Evolutionary conservation across 176 grass and related monocot genomes (phyloP), one percentile per base, ranked within the genome.

Genomic region (Cenchrus purpureus): DNA sequence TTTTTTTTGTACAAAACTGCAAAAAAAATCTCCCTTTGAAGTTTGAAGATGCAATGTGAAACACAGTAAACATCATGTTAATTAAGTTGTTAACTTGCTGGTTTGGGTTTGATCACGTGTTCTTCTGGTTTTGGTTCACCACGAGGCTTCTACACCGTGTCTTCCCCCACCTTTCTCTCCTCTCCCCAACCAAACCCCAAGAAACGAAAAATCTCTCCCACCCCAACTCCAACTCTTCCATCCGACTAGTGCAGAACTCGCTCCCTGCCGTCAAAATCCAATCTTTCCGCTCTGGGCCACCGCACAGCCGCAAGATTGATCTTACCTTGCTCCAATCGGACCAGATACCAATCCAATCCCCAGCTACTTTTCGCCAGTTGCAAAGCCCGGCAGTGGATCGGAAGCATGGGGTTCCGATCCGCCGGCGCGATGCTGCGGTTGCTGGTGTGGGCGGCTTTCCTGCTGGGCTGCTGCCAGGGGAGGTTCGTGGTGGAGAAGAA

Each of bases 401-500:
- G 37, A 9, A 61, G 58, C 58, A 61, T 61, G 20, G 58, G 20
- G 71, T 80, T 55, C 76, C 75, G 62, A 48, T 78, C 84, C 66
- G 85, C 53, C 64, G 50, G 59, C 61, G 13, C 50, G 17, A 34
- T 32, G 58, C 61, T 88, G 75, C 78, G 76, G 82, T 53, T 88
- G 7, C 84, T 78, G 49, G 49, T 89, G 42, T 84, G 85, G 25
- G 65, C 79, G 77, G 71, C 85, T 73, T 78, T 84, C 67, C 78
- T 95, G 6, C 62, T 83, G 68, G 74, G 90, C 12, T 74, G 81
- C 58, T 90, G 81, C 49, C 65, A 63, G 6, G 87, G 82, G 25
- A 81, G 87, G 67, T 95, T 95, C 75, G 87, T 95, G 81, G 92
- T 95, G 77, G 92, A 95, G 85, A 95, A 95, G 86, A 95, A 95